Base-by-base conservation (phyloP, 1,139 yeast species). In the Hyphopichia fennica region DNA sequence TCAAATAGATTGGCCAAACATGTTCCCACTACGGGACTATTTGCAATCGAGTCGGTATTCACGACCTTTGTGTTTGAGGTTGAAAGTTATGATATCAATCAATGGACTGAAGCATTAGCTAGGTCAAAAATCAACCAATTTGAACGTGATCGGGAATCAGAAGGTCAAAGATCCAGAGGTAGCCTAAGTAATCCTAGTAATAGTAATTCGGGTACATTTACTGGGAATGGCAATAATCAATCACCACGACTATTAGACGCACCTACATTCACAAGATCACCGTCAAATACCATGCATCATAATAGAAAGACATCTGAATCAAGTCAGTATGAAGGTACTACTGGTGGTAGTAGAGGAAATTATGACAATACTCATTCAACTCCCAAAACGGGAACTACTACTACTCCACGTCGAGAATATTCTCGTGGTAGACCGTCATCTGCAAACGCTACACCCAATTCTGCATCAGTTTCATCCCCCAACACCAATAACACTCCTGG, bases 101-200 rank as follows among this genome's bases (percentile, higher is more conserved):
- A 64, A 15, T 82, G 87, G 87, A 81, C 87, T 0, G 77, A 73
- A 39, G 57, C 75, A 0, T 62, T 82, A 35, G 79, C 79, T 4
- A 75, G 67, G 46, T 58, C 84, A 0, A 75, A 82, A 50, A 49
- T 63, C 6, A 65, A 67, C 45, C 79, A 75, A 46, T 64, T 63
- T 43, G 84, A 81, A 46, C 66, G 81, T 49, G 67, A 60, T 14
- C 53, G 51, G n/a, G 63, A 63, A 46, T 46, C 41, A 11, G 39
- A 41, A 31, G 22, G 23, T 17, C 6, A 39, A 5, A 40, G 38
- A 31, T 41, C 45, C 34, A 39, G 22, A 5, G 9, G 33, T 8
- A 56, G 65, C 15, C 44, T 58, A 34, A 59, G 58, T 4, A 50
- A 45, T 44, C 54, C 62, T 1, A 67, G 64, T 18, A 53, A 62